Base-by-base conservation (phyloP, 2,329 filamentous ascomycete genomes). In the Monosporascus sp. region DNA sequence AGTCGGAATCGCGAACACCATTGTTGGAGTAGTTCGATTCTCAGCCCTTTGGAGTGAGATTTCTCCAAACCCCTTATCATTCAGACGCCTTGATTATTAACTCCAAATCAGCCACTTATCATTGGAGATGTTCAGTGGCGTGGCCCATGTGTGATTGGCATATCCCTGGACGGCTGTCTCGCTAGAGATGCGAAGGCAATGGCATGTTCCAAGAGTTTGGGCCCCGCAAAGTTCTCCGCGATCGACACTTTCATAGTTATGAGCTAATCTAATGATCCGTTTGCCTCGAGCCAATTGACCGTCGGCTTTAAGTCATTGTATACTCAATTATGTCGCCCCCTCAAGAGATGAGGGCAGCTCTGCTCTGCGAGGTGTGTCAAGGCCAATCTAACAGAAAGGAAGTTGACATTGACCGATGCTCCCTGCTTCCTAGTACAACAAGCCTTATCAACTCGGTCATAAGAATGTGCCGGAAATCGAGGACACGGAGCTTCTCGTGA, bases 401-500 rank as follows among this genome's bases (percentile, higher is more conserved):
- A 17, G 6, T 43, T 46, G 20, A 18, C 31, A 41, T 41, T 22
- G 15, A 41, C n/a, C n/a, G 5, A 14, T n/a, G 9, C 17, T 41
- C 38, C 17, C 5, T 41, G 38, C 8, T 41, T 20, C 49, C 55
- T 43, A 70, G 68, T 69, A 66, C 49, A 60, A 60, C 22, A 56
- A 63, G 17, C 62, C 66, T 2, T 70, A 69, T 37, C 55, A 58
- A 14, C 43, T 69, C 5, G 57, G 54, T 1, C 49, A 49, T 14
- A 55, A 50, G 18, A 52, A 55, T 15, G 50, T 62, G 0, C 68
- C 68, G 3, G 31, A 41, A 5, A 60, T 67, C 31, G 56, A 52
- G 24, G 59, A 61, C 9, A 45, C 60, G 47, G 64, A 70, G 22
- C 59, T 71, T 4, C 62, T 71, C 18, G 52, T 72, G 52, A 59